These are phyloP conservation scores for Acarospora socialis DNA, from an alignment of 2,329 filamentous ascomycete genomes.

Conservation along the genomic window DNA sequence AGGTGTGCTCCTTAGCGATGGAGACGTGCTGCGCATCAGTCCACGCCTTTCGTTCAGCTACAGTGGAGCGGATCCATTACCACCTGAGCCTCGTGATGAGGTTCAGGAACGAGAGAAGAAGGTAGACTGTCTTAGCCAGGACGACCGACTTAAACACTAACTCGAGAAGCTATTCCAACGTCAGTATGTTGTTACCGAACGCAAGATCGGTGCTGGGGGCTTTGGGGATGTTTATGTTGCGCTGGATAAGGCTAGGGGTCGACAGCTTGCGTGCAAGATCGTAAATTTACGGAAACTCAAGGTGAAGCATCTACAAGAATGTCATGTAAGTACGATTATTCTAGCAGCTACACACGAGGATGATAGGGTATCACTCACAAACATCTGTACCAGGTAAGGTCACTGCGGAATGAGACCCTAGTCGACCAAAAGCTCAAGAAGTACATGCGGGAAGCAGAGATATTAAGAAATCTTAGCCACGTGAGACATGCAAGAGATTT, in stretches of 20 bases:
- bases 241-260: conserved; percentile 18
- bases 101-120: conserved; percentile 23
- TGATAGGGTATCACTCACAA: background rate
- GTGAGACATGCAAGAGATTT: conserved; percentile 20
- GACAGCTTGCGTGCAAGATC: conserved; percentile 33
- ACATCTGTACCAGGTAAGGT: background rate
- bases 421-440: conserved; percentile 20
- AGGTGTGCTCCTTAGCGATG: conserved; percentile 25
- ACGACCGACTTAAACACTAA: conserved; percentile 9
- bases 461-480: conserved; percentile 40
- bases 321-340: conserved; percentile 3
- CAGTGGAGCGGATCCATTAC: conserved; percentile 5
- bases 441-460: conserved; percentile 27
- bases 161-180: conserved; percentile 19
- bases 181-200: conserved; percentile 24
- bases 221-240: conserved; percentile 32
- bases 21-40: conserved; percentile 23
- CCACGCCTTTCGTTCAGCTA: conserved; percentile 16
- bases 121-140: conserved; percentile 14
- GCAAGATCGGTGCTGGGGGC: conserved; percentile 28
- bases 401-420: conserved; percentile 8
- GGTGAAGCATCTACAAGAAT: conserved; percentile 9
- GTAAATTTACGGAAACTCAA: conserved; percentile 24
- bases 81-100: conserved; percentile 14
- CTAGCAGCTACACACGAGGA: background rate